Base-by-base conservation (phyloP, 768 basidiomycete species). In the Mrakia gelida region DNA sequence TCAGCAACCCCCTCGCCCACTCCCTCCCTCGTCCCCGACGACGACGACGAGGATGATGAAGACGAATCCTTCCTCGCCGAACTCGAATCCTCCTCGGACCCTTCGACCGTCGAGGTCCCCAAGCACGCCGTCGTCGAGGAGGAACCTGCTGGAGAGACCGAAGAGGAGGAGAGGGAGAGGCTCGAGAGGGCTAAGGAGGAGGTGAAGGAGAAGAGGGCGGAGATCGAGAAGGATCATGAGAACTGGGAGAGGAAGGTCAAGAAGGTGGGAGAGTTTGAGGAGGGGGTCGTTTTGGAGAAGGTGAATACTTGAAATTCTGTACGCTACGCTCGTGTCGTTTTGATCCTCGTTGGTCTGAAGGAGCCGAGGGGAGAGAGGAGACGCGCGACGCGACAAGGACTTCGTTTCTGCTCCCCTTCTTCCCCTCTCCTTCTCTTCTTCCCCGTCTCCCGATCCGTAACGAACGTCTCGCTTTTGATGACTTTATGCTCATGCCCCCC, bases 211-310 rank as follows among this genome's bases (percentile, higher is more conserved):
- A 72, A 75, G 49, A 62, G 68, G 30, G 56, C n/a, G 8, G 79
- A 79, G 70, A 79, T 79, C 67, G 75, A 79, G 71, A 62, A 26
- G 38, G 68, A 75, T 32, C 75, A 76, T 30, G 43, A 38, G 15
- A 74, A 79, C 70, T 75, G 23, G 38, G 79, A 75, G 74, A 56
- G 65, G 62, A 79, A 79, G 61, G 26, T 79, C 63, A 26, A 34
- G 9, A 56, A 67, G 34, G 68, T 71, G 30, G 74, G 79, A 15
- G 70, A 68, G 52, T 32, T 63, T 30, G 74, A 79, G 61, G 68
- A 79, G 18, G 71, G 79, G 59, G 80, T 77, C 18, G 75, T 81
- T n/a, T 54, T 80, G 68, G 74, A 71, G 56, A 80, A 81, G 80
- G 82, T 82, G 61, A 65, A 32, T 65, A 65, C 34, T n/a, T n/a